phyloP scores from a whole-genome alignment of 2,329 filamentous ascomycete species.

The Aspergillus sp. region DNA sequence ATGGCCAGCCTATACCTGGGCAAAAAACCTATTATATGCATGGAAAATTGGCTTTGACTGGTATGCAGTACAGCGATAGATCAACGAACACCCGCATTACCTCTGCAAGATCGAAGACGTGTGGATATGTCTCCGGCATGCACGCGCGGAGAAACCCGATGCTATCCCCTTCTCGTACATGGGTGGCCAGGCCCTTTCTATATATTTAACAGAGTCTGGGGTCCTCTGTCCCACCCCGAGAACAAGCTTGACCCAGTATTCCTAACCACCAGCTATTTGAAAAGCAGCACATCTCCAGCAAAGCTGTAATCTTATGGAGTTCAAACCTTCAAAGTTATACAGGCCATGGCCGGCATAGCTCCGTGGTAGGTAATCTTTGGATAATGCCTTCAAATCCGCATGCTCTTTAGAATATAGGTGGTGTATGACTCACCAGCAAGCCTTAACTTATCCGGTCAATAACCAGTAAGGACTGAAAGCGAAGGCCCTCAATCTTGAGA shows the following conservation, averaged over 20 bases:
- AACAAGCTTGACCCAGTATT: not conserved
- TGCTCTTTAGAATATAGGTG: too few species aligned
- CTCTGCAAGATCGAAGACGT: not conserved
- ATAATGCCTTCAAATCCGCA: too few species aligned
- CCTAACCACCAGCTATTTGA: not conserved
- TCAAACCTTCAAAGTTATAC: too few species aligned
- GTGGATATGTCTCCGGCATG: conserved; percentile 8
- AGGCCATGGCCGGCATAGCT: too few species aligned
- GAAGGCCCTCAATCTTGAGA: too few species aligned
- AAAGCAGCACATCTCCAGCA: too few species aligned
- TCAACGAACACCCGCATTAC: not conserved
- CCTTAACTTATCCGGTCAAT: too few species aligned
- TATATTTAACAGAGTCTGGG: conserved; percentile 9
- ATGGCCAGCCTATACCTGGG: conserved; percentile 6
- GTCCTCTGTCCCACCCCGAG: not conserved
- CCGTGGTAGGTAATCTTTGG: too few species aligned
- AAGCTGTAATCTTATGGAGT: too few species aligned
- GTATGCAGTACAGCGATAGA: not conserved
- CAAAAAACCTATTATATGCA: not conserved
- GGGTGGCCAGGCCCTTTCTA: conserved; percentile 15
- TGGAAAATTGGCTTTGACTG: conserved; percentile 8
- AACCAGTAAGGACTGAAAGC: too few species aligned
- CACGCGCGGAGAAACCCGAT: not conserved
- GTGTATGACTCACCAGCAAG: too few species aligned
- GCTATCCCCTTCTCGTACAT: conserved; percentile 10